Conservation (phyloP, 129 eudicot species). For the Flaveria brownii region DNA sequence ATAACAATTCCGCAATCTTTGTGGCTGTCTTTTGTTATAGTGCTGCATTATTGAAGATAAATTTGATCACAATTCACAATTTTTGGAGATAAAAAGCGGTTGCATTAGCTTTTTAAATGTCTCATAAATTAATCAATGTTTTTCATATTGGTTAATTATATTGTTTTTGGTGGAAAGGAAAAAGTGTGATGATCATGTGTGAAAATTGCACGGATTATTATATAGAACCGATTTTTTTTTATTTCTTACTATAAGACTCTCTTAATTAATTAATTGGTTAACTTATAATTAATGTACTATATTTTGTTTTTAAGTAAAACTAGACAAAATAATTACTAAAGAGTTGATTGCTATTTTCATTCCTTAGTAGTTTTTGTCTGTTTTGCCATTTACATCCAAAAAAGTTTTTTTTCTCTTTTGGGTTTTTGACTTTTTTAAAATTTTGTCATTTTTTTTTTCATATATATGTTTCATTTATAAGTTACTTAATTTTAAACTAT, state of each 20-base stretch:
- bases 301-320: background rate
- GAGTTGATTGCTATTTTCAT: too few relatives aligned
- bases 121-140: background rate
- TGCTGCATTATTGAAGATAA: conserved; percentile 16
- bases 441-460: too few relatives aligned
- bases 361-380: too few relatives aligned
- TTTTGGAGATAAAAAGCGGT: conserved; percentile 14
- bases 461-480: too few relatives aligned
- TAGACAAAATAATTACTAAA: too few relatives aligned
- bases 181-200: background rate
- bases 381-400: too few relatives aligned
- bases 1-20: conserved; percentile 8
- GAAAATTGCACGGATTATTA: background rate
- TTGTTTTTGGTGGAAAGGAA: background rate
- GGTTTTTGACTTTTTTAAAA: too few relatives aligned
- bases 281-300: background rate
- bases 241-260: background rate
- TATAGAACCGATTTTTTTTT: too few relatives aligned
- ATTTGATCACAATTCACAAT: conserved; percentile 20
- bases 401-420: too few relatives aligned
- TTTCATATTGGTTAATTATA: background rate
- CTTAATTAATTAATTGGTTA: background rate
- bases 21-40: conserved; percentile 12
- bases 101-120: conserved; percentile 9
- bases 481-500: too few relatives aligned